These are phyloP conservation scores for Stereocaulon alpinum DNA, from an alignment of 495 filamentous ascomycete species.

Conservation along the genomic window DNA sequence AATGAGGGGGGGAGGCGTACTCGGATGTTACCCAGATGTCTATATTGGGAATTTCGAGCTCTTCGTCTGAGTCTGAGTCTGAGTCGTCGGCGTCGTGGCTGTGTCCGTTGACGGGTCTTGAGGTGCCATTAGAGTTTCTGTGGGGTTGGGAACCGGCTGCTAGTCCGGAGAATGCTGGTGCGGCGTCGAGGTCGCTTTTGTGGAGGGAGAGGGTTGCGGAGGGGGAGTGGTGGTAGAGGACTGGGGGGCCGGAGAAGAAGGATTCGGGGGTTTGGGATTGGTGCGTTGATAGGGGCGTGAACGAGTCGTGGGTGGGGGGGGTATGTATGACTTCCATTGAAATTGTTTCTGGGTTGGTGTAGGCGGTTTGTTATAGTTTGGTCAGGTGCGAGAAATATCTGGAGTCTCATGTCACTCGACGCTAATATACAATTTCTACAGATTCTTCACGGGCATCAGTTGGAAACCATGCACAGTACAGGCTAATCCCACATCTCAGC, in stretches of 20 bases:
- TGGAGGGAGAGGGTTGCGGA: slow-evolving; percentile 19
- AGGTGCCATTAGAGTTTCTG: slow-evolving; percentile 22
- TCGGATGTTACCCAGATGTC: slow-evolving; percentile 72
- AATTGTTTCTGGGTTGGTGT: neutral
- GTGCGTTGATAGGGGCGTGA: slow-evolving; percentile 65
- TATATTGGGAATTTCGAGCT: slow-evolving; percentile 40
- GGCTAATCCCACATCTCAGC: neutral
- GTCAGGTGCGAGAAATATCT: neutral
- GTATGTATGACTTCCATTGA: slow-evolving; percentile 41
- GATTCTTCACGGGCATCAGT: too few relatives aligned
- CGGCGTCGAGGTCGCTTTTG: slow-evolving; percentile 32
- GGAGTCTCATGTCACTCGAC: too few relatives aligned
- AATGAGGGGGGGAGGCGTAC: slow-evolving; percentile 36
- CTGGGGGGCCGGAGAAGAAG: slow-evolving; percentile 68
- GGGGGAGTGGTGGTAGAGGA: slow-evolving; percentile 60
- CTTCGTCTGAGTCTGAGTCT: slow-evolving; percentile 33
- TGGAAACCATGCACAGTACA: neutral
- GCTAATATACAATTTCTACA: too few relatives aligned
- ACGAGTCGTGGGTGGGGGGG: slow-evolving; percentile 44
- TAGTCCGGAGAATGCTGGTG: slow-evolving; percentile 41
- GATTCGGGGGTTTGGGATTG: slow-evolving; percentile 75
- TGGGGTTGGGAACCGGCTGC: slow-evolving; percentile 26
- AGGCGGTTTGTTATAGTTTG: neutral
- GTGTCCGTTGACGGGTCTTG: slow-evolving; percentile 15
- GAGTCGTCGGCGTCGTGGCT: slow-evolving; percentile 17